A percentile compares a stretch with the other conserved stretches of the same genome.
Conservation (phyloP, 768 basidiomycete species). For the Mycena venus region DNA sequence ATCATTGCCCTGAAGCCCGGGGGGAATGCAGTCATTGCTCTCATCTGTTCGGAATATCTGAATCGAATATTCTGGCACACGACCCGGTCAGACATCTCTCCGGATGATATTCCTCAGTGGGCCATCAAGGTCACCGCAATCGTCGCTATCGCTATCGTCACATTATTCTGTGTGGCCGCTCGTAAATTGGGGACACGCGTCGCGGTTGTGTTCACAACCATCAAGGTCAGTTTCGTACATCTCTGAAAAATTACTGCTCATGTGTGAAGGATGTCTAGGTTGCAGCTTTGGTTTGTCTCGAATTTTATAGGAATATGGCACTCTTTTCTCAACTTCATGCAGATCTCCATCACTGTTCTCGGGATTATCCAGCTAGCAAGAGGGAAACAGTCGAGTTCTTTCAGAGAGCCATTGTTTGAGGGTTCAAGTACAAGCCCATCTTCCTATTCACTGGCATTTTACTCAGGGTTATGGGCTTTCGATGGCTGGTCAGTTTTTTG, state of each 20-base stretch:
- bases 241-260: conserved; percentile 17
- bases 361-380: conserved; percentile 84
- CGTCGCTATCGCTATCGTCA: conserved; percentile 78
- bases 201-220: conserved; percentile 87
- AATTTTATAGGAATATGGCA: neutral
- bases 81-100: conserved; percentile 77
- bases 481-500: too few relatives aligned
- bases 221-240: conserved; percentile 72
- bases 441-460: conserved; percentile 92
- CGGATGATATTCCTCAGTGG: conserved; percentile 89
- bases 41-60: conserved; percentile 93
- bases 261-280: conserved; percentile 55
- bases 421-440: conserved; percentile 85
- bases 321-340: conserved; percentile 29
- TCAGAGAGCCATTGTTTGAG: conserved; percentile 77
- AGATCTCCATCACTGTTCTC: conserved; percentile 82
- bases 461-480: conserved; percentile 95
- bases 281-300: conserved; percentile 69
- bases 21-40: conserved; percentile 84
- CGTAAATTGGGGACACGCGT: conserved; percentile 84
- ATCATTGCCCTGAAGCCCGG: conserved; percentile 92
- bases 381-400: conserved; percentile 77
- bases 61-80: conserved; percentile 90
- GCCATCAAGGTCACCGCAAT: conserved; percentile 90
- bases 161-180: conserved; percentile 83